Percentiles rank a stretch among this genome's conserved stretches.
Conservation (phyloP, 2,329 filamentous ascomycete species). For the Lachnellula hyalina region DNA sequence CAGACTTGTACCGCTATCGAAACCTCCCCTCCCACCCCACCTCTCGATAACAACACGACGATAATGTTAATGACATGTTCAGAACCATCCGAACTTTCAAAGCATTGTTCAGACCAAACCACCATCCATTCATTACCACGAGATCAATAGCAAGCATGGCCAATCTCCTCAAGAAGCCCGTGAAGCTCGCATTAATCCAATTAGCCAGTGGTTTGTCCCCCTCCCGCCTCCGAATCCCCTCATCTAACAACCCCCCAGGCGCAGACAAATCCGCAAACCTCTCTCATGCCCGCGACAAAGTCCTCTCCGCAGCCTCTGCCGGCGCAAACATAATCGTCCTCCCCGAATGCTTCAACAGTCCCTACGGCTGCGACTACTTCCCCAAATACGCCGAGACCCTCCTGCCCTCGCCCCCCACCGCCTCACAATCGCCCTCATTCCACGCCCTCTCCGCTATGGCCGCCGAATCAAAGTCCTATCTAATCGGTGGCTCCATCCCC, state of each 20-base stretch:
- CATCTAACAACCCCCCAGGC: constrained; percentile 38
- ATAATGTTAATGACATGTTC: constrained; percentile 6
- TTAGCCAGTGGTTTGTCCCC: constrained; percentile 58
- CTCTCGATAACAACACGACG: not conserved
- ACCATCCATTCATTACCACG: not conserved
- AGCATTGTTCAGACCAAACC: constrained; percentile 6
- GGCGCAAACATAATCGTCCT: constrained; percentile 87
- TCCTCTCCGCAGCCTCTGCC: constrained; percentile 68
- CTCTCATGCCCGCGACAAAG: constrained; percentile 70
- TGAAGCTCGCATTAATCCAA: constrained; percentile 79
- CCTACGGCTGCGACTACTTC: constrained; percentile 90
- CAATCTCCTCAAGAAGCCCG: constrained; percentile 61
- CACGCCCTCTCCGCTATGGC: constrained; percentile 79
- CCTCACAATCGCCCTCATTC: constrained; percentile 72
- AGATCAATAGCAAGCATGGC: constrained; percentile 24
- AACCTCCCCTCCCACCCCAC: not conserved
- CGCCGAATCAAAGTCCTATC: constrained; percentile 68
- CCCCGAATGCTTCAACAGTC: constrained; percentile 98
- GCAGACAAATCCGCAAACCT: constrained; percentile 85
- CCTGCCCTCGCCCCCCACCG: constrained; percentile 67
- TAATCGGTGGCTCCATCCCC: constrained; percentile 89
- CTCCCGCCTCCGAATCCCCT: constrained; percentile 1
- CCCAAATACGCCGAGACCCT: constrained; percentile 87
- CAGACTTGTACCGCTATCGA: not conserved
- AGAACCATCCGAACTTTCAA: constrained; percentile 10